Conservation (phyloP, 2,329 filamentous ascomycete species). For the Rhynchosporium graminicola region DNA sequence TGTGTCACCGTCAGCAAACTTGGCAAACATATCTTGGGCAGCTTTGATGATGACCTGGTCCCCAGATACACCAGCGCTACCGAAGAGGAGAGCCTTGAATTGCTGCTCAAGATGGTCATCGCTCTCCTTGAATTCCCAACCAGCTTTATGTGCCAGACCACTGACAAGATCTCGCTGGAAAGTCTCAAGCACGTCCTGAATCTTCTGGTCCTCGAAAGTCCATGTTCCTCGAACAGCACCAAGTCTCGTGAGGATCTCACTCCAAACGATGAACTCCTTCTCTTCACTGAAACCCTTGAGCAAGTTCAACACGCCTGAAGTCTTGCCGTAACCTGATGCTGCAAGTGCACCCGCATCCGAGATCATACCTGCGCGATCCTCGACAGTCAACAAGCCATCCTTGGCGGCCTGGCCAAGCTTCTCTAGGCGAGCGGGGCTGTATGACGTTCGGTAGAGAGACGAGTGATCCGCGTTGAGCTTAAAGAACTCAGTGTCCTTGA, state of each 20-base stretch:
- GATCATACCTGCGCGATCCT: slow-evolving; percentile 94
- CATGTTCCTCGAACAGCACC: slow-evolving; percentile 79
- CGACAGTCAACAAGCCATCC: slow-evolving; percentile 75
- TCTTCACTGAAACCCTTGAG: slow-evolving; percentile 85
- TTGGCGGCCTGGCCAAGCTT: slow-evolving; percentile 89
- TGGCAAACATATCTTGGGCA: slow-evolving; percentile 86
- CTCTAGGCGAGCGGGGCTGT: slow-evolving; percentile 76
- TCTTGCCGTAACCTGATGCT: slow-evolving; percentile 89
- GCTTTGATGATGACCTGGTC: slow-evolving; percentile 78
- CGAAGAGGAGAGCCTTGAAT: slow-evolving; percentile 91
- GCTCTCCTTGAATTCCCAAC: slow-evolving; percentile 81
- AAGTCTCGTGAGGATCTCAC: slow-evolving; percentile 80
- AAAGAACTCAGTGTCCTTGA: slow-evolving; percentile 84
- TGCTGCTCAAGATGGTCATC: slow-evolving; percentile 92
- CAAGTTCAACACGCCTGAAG: slow-evolving; percentile 82
- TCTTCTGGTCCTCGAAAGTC: slow-evolving; percentile 78
- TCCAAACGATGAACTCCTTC: slow-evolving; percentile 91
- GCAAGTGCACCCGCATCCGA: slow-evolving; percentile 89
- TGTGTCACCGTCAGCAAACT: slow-evolving; percentile 77
- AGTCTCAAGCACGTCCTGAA: slow-evolving; percentile 74
- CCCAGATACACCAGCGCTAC: slow-evolving; percentile 75
- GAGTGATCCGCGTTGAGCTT: slow-evolving; percentile 96
- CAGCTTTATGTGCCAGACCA: slow-evolving; percentile 79
- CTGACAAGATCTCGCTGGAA: slow-evolving; percentile 81
- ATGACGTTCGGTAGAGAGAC: slow-evolving; percentile 87